Percentiles rank a stretch among this genome's conserved stretches.
phyloP scores from a whole-genome alignment of 192 early-diverging fungal genomes.

The Geranomyces michiganensis region DNA sequence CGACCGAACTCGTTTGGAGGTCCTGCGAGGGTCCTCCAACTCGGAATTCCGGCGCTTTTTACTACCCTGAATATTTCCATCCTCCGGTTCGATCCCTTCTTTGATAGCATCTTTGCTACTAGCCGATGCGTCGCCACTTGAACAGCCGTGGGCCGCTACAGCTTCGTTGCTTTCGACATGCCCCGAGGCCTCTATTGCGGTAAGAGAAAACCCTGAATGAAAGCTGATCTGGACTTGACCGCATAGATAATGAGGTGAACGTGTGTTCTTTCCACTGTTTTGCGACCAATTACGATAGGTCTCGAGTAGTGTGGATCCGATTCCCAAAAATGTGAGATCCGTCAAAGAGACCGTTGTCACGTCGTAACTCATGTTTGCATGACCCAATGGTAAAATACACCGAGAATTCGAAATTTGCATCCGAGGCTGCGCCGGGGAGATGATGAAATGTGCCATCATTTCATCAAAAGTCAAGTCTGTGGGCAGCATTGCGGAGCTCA shows the following conservation, averaged over 20 bases:
- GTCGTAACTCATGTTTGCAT: not conserved
- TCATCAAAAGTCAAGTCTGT: conserved; percentile 3
- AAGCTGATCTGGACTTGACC: too few species aligned
- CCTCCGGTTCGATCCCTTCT: too few species aligned
- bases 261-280: not conserved
- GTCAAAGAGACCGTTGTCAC: not conserved
- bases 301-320: conserved; percentile 5
- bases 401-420: not conserved
- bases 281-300: not conserved
- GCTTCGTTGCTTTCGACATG: too few species aligned
- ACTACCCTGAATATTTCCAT: not conserved
- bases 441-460: conserved; percentile 2
- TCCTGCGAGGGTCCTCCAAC: conserved; percentile 10
- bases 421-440: not conserved
- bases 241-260: too few species aligned
- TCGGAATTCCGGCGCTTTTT: conserved; percentile 11
- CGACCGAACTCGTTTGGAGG: conserved; percentile 25
- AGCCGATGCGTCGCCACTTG: not conserved
- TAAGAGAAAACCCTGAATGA: too few species aligned
- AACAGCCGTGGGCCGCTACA: too few species aligned
- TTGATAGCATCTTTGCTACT: not conserved
- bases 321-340: conserved; percentile 6
- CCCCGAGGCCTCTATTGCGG: too few species aligned
- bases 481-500: not conserved
- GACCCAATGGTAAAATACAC: too few species aligned